Evolutionary conservation across 441 rosid species (phyloP).

Genomic region (Syzygium syzygioides): DNA sequence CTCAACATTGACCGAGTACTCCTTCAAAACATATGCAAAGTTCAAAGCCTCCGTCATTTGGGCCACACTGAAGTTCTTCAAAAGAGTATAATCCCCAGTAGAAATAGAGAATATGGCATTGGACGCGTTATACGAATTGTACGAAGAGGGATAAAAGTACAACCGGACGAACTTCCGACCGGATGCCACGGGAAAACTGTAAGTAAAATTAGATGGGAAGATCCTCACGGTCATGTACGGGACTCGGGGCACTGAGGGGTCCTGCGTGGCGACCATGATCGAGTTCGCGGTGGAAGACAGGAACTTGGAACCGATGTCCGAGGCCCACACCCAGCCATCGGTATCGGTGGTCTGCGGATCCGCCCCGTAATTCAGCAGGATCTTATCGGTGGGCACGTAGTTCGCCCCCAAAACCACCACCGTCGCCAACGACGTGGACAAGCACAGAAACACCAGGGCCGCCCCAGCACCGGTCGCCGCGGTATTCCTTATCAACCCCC

Average conservation of each 20-base stretch:
- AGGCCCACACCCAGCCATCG: slow-evolving; percentile 60
- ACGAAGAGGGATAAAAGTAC: slow-evolving; percentile 67
- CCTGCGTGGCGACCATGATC: slow-evolving; percentile 39
- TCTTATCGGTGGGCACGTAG: slow-evolving; percentile 55
- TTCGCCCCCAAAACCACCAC: slow-evolving; percentile 31
- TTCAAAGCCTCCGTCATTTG: slow-evolving; percentile 66
- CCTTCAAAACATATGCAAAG: slow-evolving; percentile 59
- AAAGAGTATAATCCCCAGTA: slow-evolving; percentile 53
- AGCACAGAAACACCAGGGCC: background rate
- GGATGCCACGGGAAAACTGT: slow-evolving; percentile 58
- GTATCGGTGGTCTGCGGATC: slow-evolving; percentile 31
- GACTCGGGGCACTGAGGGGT: slow-evolving; percentile 42
- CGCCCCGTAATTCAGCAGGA: slow-evolving; percentile 70
- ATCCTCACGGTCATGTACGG: slow-evolving; percentile 78
- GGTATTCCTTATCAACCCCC: background rate
- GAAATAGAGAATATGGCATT: slow-evolving; percentile 61
- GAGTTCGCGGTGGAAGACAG: slow-evolving; percentile 38
- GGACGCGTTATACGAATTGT: slow-evolving; percentile 45
- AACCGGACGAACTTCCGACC: slow-evolving; percentile 84
- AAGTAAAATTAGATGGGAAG: slow-evolving; percentile 60
- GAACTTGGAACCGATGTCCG: slow-evolving; percentile 61
- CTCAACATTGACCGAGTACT: slow-evolving; percentile 58
- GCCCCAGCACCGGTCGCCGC: background rate
- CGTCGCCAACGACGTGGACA: background rate
- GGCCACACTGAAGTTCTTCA: slow-evolving; percentile 74